Conservation (phyloP, 2,329 filamentous ascomycete genomes). For the Cytospora schulzeri region DNA sequence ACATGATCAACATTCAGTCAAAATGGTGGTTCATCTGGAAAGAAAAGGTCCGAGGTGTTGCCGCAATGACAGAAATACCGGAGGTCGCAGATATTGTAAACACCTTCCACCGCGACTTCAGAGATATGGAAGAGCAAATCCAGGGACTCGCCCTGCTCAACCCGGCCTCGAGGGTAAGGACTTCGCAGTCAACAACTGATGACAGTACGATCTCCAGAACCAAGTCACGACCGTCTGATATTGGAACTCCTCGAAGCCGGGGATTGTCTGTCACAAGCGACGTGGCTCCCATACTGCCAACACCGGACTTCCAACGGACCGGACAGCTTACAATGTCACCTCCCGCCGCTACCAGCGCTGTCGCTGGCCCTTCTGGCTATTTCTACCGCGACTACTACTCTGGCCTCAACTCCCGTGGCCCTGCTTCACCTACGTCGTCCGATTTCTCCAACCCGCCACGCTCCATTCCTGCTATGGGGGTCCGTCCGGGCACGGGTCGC, state of each 20-base stretch:
- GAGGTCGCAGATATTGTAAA: constrained; percentile 74
- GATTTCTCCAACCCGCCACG: constrained; percentile 55
- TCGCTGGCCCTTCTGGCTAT: constrained; percentile 54
- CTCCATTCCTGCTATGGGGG: constrained; percentile 47
- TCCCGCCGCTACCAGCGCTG: constrained; percentile 44
- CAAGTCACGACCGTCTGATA: constrained; percentile 51
- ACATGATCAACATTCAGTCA: constrained; percentile 82
- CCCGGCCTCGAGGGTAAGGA: constrained; percentile 63
- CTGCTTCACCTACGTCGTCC: constrained; percentile 60
- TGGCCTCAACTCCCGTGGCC: constrained; percentile 51
- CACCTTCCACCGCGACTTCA: constrained; percentile 78
- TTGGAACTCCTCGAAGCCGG: constrained; percentile 53
- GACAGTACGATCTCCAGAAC: constrained; percentile 55
- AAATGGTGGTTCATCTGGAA: constrained; percentile 84
- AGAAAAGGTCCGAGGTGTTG: constrained; percentile 75
- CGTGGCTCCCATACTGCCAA: constrained; percentile 62
- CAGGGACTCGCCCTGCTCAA: constrained; percentile 77
- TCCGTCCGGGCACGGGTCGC: constrained; percentile 61
- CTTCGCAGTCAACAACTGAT: constrained; percentile 60
- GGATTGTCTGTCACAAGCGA: constrained; percentile 66
- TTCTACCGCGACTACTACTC: constrained; percentile 59
- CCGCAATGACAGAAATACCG: constrained; percentile 67
- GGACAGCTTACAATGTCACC: constrained; percentile 62
- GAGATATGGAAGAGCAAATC: constrained; percentile 72
- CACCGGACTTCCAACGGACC: constrained; percentile 70